A percentile compares a stretch with the other conserved stretches of the same genome.
Conservation (phyloP, 2,329 filamentous ascomycete species). For the Epichloe bromicola region DNA sequence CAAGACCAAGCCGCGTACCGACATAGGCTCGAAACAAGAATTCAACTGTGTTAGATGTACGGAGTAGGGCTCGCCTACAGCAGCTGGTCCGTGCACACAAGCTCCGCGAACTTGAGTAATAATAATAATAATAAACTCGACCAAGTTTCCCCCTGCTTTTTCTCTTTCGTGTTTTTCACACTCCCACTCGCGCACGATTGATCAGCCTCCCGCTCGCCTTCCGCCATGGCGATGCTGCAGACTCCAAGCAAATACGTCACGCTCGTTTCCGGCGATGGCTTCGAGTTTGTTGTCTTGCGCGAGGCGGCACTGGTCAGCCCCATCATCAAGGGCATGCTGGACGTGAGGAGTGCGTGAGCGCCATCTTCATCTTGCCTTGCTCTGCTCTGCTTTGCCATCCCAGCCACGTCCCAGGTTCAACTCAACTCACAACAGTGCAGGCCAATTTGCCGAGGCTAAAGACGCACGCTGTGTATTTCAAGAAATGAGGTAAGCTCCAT, state of each 20-base stretch:
- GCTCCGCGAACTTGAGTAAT: neutral
- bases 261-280: constrained; percentile 61
- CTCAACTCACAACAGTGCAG: constrained; percentile 22
- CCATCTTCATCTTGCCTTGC: neutral
- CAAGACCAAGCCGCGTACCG: no score
- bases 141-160: neutral
- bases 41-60: no score
- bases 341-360: constrained; percentile 44
- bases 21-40: no score
- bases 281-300: constrained; percentile 62
- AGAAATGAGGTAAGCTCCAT: constrained; percentile 56
- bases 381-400: neutral
- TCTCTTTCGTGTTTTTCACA: neutral
- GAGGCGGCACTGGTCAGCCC: constrained; percentile 58
- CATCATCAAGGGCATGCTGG: constrained; percentile 62
- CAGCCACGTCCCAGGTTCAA: neutral
- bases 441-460: constrained; percentile 51
- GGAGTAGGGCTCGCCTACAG: neutral
- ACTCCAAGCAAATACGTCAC: constrained; percentile 56
- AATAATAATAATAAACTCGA: neutral
- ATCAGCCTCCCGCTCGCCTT: neutral
- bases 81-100: neutral
- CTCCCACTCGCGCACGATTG: neutral
- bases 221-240: constrained; percentile 12
- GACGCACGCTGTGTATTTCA: constrained; percentile 53